Evolutionary conservation across 495 filamentous ascomycete species (phyloP).

Genomic region (Aspergillus ostianus): DNA sequence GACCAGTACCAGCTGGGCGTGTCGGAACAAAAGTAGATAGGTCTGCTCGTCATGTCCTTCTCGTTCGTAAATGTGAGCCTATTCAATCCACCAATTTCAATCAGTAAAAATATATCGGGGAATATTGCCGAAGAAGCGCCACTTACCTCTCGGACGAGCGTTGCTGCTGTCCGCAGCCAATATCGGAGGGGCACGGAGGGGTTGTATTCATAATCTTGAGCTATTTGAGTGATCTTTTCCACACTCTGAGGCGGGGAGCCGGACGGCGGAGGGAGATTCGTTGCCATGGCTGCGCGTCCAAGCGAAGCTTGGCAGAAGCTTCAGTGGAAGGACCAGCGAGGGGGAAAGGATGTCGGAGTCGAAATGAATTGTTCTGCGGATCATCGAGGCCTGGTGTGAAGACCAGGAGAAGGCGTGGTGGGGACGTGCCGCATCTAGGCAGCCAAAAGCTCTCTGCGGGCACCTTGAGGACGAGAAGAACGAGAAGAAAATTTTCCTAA

Average conservation of each 20-base stretch:
- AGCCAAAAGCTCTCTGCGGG: background rate
- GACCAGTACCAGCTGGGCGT: conserved; percentile 67
- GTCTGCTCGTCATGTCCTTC: conserved; percentile 86
- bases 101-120: background rate
- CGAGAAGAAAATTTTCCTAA: background rate
- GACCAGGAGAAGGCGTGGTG: conserved; percentile 15
- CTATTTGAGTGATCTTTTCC: conserved; percentile 67
- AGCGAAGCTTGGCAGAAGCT: background rate
- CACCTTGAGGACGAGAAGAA: background rate
- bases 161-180: conserved; percentile 80
- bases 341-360: background rate
- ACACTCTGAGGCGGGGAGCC: conserved; percentile 59
- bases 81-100: background rate
- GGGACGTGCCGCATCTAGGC: conserved; percentile 27
- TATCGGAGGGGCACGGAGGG: conserved; percentile 66
- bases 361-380: conserved; percentile 12
- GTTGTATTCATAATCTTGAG: conserved; percentile 78
- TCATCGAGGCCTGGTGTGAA: conserved; percentile 17
- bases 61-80: conserved; percentile 76
- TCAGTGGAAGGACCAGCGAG: background rate
- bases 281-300: conserved; percentile 27
- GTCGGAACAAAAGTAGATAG: conserved; percentile 82
- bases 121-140: background rate
- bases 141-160: conserved; percentile 74
- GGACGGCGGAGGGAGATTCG: conserved; percentile 20